Base-by-base conservation (phyloP, 129 eudicot species). In the Smallanthus sonchifolius region DNA sequence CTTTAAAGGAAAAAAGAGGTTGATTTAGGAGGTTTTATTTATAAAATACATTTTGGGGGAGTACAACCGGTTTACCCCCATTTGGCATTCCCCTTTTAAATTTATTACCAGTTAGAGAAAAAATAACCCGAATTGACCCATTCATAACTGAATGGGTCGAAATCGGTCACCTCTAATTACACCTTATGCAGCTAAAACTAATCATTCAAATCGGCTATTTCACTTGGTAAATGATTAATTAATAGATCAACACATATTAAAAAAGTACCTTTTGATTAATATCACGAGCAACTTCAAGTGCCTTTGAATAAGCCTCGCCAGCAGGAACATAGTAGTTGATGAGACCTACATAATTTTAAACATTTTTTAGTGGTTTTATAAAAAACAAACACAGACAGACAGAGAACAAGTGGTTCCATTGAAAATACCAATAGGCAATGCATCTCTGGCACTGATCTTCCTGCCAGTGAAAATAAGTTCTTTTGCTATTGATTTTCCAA, bases 401-500 rank as follows among this genome's bases (percentile, higher is more conserved):
- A 32, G 39, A 68, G 45, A 37, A 39, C 35, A 34, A 49, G 39
- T 42, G 73, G 47, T 61, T 51, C 28, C 15, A 16, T 48, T 30
- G 5, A 42, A 82, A 82, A 65, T 83, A 91, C 99, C 99, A 40
- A 91, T 67, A 15, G 88, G 75, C n/a, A 84, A 55, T 36, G 99
- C 99, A 55, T 95, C 97, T 77, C 69, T 77, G 57, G 96, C 92
- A 57, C 81, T 43, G 40, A 95, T 70, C 77, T 79, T 95, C 59
- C 94, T 86, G 67, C 99, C 99, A 10, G 99, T 91, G 81, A 85
- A 91, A 65, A 95, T 95, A 54, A 95, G 91, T 49, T 95, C 99
- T 80, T 95, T 95, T 47, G 99, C 99, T 49, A 75, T 74, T 59
- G 99, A 95, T 80, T 82, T 88, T 82, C 99, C 97, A 59, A 88